These are phyloP conservation scores for Kwoniella botswanensis DNA, from an alignment of 768 basidiomycete genomes.

Conservation along the genomic window DNA sequence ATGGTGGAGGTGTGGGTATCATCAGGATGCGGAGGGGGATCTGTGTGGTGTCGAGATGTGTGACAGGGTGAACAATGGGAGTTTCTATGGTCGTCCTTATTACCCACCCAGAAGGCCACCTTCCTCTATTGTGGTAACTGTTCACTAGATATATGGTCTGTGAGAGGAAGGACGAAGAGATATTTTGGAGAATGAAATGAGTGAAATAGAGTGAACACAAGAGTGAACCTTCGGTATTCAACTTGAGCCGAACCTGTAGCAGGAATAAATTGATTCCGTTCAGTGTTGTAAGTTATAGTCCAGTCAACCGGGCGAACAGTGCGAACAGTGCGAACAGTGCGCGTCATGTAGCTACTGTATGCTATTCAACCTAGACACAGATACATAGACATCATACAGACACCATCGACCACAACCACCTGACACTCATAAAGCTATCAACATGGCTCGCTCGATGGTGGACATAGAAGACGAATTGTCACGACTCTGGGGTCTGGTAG, in stretches of 20 bases:
- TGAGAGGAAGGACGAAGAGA: neutral
- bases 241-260: neutral
- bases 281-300: neutral
- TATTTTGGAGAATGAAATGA: neutral
- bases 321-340: neutral
- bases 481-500: conserved; percentile 40
- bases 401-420: neutral
- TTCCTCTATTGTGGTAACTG: too few relatives aligned
- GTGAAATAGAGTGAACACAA: neutral
- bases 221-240: conserved; percentile 12
- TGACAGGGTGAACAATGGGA: too few relatives aligned
- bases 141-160: neutral
- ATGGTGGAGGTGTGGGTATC: conserved; percentile 18
- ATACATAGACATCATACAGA: too few relatives aligned
- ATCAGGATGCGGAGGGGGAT: neutral
- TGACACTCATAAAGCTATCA: neutral
- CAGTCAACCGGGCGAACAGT: conserved; percentile 15
- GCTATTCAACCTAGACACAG: too few relatives aligned
- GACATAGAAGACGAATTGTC: conserved; percentile 43
- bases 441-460: conserved; percentile 24
- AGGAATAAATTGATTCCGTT: conserved; percentile 18
- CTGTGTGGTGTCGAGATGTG: neutral
- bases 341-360: neutral
- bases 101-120: too few relatives aligned
- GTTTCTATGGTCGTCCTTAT: too few relatives aligned